These are phyloP conservation scores for Oldenlandia corymbosa DNA, from an alignment of 257 asterid species.

Conservation along the genomic window DNA sequence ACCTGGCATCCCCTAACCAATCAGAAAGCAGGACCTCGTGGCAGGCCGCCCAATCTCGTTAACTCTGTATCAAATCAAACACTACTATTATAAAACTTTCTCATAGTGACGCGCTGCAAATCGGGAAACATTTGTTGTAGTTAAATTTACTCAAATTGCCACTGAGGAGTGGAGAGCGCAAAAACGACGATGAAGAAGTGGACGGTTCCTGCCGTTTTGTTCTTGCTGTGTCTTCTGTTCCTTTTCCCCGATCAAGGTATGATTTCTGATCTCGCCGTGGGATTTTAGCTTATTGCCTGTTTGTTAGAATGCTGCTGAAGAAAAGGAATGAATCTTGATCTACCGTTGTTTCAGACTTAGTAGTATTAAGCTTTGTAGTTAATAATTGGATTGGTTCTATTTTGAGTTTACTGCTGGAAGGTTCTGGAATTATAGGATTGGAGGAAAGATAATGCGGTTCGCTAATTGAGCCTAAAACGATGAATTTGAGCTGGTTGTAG, in stretches of 20 bases:
- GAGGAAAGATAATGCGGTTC: neutral
- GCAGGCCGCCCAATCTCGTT: too few species aligned
- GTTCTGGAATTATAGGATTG: neutral
- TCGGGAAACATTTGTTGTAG: neutral
- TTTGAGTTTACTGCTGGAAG: too few species aligned
- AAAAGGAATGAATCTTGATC: neutral
- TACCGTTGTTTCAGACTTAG: too few species aligned
- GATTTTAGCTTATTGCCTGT: neutral
- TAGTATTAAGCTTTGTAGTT: neutral
- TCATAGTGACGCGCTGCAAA: neutral
- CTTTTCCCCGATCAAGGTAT: slow-evolving; percentile 89
- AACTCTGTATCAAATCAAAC: slow-evolving; percentile 2
- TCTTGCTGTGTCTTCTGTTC: slow-evolving; percentile 57
- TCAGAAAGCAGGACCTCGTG: slow-evolving; percentile 34
- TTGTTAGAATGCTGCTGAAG: neutral
- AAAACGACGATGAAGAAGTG: slow-evolving; percentile 64
- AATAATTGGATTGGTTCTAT: neutral
- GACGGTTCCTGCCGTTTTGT: slow-evolving; percentile 63
- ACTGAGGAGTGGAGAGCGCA: slow-evolving; percentile 8
- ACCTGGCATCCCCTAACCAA: slow-evolving; percentile 38
- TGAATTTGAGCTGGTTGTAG: neutral
- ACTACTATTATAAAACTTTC: slow-evolving; percentile 1
- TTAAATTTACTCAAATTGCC: slow-evolving; percentile 9
- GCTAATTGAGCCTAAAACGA: neutral
- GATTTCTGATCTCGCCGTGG: neutral